Evolutionary conservation across 2,329 filamentous ascomycete species (phyloP), one percentile per base, ranked within the genome.

Genomic region (Aspergillus sp.): DNA sequence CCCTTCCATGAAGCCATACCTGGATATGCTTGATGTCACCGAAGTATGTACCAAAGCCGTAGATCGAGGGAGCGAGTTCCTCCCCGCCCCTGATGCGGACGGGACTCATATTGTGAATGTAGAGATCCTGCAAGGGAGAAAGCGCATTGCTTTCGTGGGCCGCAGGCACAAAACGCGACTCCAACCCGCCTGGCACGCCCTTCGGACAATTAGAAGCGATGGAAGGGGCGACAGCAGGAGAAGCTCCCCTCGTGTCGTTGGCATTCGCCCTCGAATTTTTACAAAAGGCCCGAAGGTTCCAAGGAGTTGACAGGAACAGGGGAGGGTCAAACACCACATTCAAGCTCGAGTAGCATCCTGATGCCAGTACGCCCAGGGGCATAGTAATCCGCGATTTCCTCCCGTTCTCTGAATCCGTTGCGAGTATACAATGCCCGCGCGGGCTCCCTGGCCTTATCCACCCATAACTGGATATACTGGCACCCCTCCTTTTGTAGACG

Each of bases 341-440:
- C 54, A 43, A 69, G 58, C 47, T 65, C 51, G 32, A 72, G 59
- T 45, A 64, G 53, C 71, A 75, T 74, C 53, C 65, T 69, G 44
- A 75, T 65, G 10, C 71, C 74, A 44, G 70, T 71, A 49, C 75
- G 68, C 45, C 74, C 74, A 52, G 67, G 66, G 23, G 71, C 71
- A 57, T 79, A 79, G 60, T 79, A 79, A 59, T 77, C 67, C 42
- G 61, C 59, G 41, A 76, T 68, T 41, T 64, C 62, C 52, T 77
- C 72, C 20, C 65, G 60, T 61, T 75, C 68, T 49, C 67, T 56
- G 60, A 78, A 79, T 38, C 70, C 73, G 60, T 61, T 68, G 6
- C 66, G 64, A 20, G 54, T 48, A 62, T 79, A 79, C 49, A 78
- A 57, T 43, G 60, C 60, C 53, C 69, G 66, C 5, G 77, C 75